Evolutionary conservation across 1,139 yeast genomes (phyloP).

Genomic region (Yamadazyma epiphylla): DNA sequence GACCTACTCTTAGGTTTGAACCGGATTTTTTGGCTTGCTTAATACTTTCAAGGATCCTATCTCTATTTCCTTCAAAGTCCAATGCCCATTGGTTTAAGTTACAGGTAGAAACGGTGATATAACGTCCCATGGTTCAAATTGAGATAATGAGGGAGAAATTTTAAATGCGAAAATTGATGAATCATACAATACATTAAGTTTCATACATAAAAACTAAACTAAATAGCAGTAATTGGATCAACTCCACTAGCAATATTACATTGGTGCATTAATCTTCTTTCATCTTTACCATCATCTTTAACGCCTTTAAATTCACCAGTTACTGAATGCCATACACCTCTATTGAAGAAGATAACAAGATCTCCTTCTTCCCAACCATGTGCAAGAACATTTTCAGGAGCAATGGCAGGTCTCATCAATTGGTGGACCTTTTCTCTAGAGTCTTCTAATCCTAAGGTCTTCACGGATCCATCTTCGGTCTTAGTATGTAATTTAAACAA

Average conservation of each 20-base stretch:
- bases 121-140: constrained; percentile 45
- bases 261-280: constrained; percentile 84
- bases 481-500: constrained; percentile 62
- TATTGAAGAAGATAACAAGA: constrained; percentile 76
- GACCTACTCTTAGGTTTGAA: constrained; percentile 89
- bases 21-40: constrained; percentile 67
- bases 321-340: constrained; percentile 88
- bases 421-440: constrained; percentile 68
- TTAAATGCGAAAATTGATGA: background rate
- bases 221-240: constrained; percentile 50
- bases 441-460: constrained; percentile 54
- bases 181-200: background rate
- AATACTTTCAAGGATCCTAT: constrained; percentile 81
- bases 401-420: constrained; percentile 81
- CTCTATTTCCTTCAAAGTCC: constrained; percentile 95
- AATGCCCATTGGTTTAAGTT: constrained; percentile 97
- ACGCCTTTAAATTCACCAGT: constrained; percentile 74
- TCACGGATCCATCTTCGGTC: constrained; percentile 47
- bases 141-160: too few species aligned
- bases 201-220: background rate
- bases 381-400: constrained; percentile 69
- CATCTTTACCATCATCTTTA: constrained; percentile 49
- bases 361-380: constrained; percentile 84
- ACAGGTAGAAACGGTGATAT: constrained; percentile 58
- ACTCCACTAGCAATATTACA: constrained; percentile 82